phyloP scores from a whole-genome alignment of 2,329 filamentous ascomycete species.

The Microcyclosporella mali region DNA sequence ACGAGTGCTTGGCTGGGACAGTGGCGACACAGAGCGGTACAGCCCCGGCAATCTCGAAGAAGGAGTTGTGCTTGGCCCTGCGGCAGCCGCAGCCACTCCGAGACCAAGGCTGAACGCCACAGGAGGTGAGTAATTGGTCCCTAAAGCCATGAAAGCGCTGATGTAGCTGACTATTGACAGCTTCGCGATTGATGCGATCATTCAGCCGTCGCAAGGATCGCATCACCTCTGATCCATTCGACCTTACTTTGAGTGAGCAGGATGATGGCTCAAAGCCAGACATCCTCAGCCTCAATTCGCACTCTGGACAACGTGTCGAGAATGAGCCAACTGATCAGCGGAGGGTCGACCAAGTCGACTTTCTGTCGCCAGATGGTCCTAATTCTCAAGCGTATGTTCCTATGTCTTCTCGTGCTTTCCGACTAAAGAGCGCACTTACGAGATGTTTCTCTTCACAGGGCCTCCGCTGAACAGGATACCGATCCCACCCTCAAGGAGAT shows the following conservation, averaged over 20 bases:
- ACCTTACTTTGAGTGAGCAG: constrained; percentile 23
- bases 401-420: constrained; percentile 18
- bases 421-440: constrained; percentile 31
- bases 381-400: constrained; percentile 29
- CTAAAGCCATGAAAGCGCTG: too few relatives aligned
- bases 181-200: too few relatives aligned
- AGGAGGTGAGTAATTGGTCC: too few relatives aligned
- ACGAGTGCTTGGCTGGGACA: too few relatives aligned
- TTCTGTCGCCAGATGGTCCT: constrained; percentile 10
- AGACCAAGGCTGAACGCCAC: too few relatives aligned
- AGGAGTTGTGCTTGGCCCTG: background rate
- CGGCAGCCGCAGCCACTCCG: background rate
- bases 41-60: background rate
- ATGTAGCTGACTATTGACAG: too few relatives aligned
- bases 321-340: constrained; percentile 3
- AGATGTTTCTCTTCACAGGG: constrained; percentile 27
- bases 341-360: background rate
- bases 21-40: too few relatives aligned
- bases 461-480: constrained; percentile 12
- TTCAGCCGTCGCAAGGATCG: background rate
- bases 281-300: constrained; percentile 11
- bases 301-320: constrained; percentile 8
- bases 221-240: constrained; percentile 23
- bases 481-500: constrained; percentile 24
- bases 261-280: constrained; percentile 9